Percentiles rank a stretch among this genome's conserved stretches.
Evolutionary conservation across 306 rosid species (phyloP).

Genomic region (Glycine soja): DNA sequence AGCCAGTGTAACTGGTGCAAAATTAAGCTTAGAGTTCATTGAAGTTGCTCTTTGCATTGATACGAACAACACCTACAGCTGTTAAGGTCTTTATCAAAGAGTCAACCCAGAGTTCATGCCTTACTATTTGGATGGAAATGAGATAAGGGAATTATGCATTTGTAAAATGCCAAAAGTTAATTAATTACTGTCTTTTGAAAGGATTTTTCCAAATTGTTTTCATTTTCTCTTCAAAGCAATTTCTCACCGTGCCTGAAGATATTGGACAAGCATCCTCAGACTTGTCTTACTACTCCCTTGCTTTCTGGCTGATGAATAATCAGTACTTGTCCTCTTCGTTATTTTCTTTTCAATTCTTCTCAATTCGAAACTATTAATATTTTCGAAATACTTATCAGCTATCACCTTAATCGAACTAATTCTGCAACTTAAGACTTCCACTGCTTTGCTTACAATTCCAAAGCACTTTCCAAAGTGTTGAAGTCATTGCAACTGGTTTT

Average conservation of each 20-base stretch:
- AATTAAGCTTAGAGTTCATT: constrained; percentile 45
- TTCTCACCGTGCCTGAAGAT: constrained; percentile 33
- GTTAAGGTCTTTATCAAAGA: constrained; percentile 46
- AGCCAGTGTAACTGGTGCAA: constrained; percentile 47
- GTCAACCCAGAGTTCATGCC: constrained; percentile 44
- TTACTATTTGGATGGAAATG: constrained; percentile 34
- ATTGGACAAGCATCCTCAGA: constrained; percentile 36
- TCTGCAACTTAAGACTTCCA: constrained; percentile 44
- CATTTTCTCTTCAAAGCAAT: constrained; percentile 41
- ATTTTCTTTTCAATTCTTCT: constrained; percentile 1
- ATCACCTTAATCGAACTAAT: constrained; percentile 31
- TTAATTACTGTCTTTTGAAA: constrained; percentile 25
- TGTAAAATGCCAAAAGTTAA: constrained; percentile 36
- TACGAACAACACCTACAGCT: constrained; percentile 40
- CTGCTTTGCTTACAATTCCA: constrained; percentile 19
- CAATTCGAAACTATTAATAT: constrained; percentile 26
- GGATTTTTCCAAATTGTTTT: constrained; percentile 25
- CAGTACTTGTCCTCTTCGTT: background rate
- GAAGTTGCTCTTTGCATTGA: constrained; percentile 43
- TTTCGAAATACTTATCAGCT: constrained; percentile 21
- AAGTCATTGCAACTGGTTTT: constrained; percentile 30
- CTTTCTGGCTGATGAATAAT: constrained; percentile 27
- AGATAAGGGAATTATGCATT: constrained; percentile 34
- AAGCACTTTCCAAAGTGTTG: constrained; percentile 43
- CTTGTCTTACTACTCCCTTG: constrained; percentile 18